Conservation (phyloP, 177 flowering plant genomes). For the Tripterygium wilfordii region DNA sequence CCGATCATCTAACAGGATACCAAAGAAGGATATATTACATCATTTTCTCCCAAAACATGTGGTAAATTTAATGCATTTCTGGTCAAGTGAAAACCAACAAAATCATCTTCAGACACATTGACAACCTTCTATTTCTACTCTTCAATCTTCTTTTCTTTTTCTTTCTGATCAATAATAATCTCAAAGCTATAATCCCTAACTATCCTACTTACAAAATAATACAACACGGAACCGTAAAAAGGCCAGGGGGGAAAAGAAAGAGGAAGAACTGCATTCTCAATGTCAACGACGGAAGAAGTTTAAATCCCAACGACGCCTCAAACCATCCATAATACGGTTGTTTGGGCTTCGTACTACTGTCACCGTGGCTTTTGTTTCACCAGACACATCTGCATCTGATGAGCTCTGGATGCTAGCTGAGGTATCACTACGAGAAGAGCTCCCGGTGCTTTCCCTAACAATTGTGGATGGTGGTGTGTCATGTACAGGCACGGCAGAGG, state of each 20-base stretch:
- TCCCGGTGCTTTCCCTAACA: constrained; percentile 17
- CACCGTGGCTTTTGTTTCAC: constrained; percentile 60
- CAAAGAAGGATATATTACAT: too few species aligned
- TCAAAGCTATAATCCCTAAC: too few species aligned
- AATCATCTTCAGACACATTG: background rate
- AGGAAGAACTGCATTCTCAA: too few species aligned
- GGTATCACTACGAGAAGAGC: constrained; percentile 23
- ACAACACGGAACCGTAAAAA: too few species aligned
- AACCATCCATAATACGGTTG: constrained; percentile 61
- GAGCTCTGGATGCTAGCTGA: constrained; percentile 26
- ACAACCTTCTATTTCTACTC: constrained; percentile 2
- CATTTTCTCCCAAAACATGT: too few species aligned
- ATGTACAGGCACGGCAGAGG: constrained; percentile 7
- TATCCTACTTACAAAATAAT: constrained; percentile 21
- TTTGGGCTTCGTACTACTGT: constrained; percentile 56
- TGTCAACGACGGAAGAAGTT: constrained; percentile 77
- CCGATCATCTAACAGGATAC: too few species aligned
- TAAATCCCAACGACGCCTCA: constrained; percentile 80
- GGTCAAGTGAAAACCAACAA: constrained; percentile 1
- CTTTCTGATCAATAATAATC: too few species aligned
- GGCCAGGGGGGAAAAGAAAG: too few species aligned
- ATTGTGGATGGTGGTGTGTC: constrained; percentile 17
- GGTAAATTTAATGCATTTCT: background rate
- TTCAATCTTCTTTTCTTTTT: too few species aligned
- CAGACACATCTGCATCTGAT: constrained; percentile 34